Conservation (phyloP, 257 asterid genomes). For the Eucommia ulmoides region DNA sequence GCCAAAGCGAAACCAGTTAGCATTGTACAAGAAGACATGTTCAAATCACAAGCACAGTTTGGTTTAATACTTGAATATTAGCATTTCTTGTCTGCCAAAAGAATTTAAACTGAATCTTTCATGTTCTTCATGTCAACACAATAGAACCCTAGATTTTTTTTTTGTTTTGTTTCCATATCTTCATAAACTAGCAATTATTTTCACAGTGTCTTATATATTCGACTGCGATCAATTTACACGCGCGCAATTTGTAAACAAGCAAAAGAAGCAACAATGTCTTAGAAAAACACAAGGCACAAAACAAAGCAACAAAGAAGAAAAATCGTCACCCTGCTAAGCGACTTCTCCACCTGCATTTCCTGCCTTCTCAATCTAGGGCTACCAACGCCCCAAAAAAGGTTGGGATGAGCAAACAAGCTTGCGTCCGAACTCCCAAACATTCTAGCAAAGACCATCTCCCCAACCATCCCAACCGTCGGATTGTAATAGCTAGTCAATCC, state of each 20-base stretch:
- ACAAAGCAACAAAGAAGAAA: conserved; percentile 58
- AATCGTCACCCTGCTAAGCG: conserved; percentile 54
- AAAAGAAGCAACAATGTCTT: conserved; percentile 11
- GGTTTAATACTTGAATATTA: no score
- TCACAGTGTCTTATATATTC: no score
- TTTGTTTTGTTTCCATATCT: no score
- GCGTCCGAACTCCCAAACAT: conserved; percentile 49
- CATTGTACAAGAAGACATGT: no score
- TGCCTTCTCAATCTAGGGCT: conserved; percentile 75
- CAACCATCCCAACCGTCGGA: conserved; percentile 63
- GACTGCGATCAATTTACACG: no score
- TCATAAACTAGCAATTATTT: no score
- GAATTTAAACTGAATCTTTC: no score
- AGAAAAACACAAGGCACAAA: conserved; percentile 69
- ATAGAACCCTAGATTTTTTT: no score
- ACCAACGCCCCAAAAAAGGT: conserved; percentile 28
- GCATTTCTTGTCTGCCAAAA: no score
- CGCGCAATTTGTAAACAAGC: conserved; percentile 25
- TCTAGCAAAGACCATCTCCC: conserved; percentile 67
- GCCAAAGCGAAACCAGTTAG: no score
- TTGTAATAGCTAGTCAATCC: conserved; percentile 31
- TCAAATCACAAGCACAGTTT: no score
- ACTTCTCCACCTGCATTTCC: conserved; percentile 59
- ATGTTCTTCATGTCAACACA: no score
- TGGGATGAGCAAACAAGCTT: conserved; percentile 37